Base-by-base conservation (phyloP, 2,329 filamentous ascomycete species). In the Emergomyces africanus region DNA sequence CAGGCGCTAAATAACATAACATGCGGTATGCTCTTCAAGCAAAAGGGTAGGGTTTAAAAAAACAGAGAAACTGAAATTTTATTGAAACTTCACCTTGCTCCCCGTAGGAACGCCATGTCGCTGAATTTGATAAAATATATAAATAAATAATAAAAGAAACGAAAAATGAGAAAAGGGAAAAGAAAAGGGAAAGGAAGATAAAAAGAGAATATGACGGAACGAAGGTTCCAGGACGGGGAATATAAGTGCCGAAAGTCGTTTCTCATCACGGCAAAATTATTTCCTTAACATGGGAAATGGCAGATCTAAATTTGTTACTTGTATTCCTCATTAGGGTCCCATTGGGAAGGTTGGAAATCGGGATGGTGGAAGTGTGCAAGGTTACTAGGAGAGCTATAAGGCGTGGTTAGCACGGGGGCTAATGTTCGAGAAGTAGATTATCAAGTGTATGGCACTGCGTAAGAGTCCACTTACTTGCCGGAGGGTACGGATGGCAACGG, bases 351-450 rank as follows among this genome's bases (percentile, higher is more conserved):
- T 61, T 78, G 70, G 59, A 78, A 76, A 58, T 78, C 69, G 37
- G 72, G 66, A 61, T 78, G 74, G 58, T 74, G 70, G 65, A 77
- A 77, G 65, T 78, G 73, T 50, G 75, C 73, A 62, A 75, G 72
- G 62, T 76, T 75, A 67, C 74, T 72, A 9, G 74, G 71, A 12
- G 74, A 77, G 61, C 75, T 77, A 46, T 23, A 15, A 8, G 44
- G 14, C 9, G 10, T 42, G n/a, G 57, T 58, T 25, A 58, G 57
- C 46, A 53, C 3, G n/a, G 9, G 12, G 41, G 23, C 12, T 18
- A 33, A 10, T 35, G 1, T 37, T 60, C 33, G 15, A 25, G 12
- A 35, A 6, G 8, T 30, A n/a, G 25, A 6, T 42, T 20, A 14
- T 33, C 48, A 51, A 33, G 10, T 5, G 4, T 12, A 14, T 33